Percentiles rank a stretch among this genome's conserved stretches.
Evolutionary conservation across 2,329 filamentous ascomycete species (phyloP).

Genomic region (Penicillium sp.): DNA sequence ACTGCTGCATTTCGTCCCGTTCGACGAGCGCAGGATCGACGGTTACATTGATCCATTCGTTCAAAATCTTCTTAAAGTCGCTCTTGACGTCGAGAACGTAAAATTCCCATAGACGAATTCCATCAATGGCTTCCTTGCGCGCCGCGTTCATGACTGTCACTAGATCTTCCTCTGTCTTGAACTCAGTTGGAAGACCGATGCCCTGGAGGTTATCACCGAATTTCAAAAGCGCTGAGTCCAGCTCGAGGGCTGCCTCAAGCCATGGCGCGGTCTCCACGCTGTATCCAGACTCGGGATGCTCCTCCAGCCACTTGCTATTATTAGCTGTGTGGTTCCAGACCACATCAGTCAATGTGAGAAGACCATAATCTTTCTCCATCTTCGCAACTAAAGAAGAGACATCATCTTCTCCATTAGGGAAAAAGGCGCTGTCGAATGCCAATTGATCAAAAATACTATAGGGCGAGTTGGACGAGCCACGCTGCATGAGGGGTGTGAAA

Average conservation of each 20-base stretch:
- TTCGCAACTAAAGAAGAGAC: constrained; percentile 71
- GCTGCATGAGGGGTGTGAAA: constrained; percentile 88
- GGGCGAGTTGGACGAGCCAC: constrained; percentile 89
- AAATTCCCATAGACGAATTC: constrained; percentile 86
- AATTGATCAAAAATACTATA: constrained; percentile 96
- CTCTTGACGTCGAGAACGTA: constrained; percentile 79
- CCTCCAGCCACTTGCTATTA: constrained; percentile 90
- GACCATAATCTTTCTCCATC: constrained; percentile 78
- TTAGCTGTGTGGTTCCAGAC: constrained; percentile 97
- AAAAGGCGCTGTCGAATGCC: constrained; percentile 75
- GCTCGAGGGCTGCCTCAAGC: constrained; percentile 63
- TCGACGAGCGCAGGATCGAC: constrained; percentile 13
- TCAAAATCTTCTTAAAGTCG: constrained; percentile 65
- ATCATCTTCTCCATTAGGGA: constrained; percentile 81
- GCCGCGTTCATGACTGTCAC: constrained; percentile 78
- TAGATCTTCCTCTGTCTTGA: constrained; percentile 70
- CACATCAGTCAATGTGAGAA: constrained; percentile 89
- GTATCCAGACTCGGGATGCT: constrained; percentile 94
- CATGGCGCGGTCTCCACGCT: constrained; percentile 85
- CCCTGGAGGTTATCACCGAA: constrained; percentile 61
- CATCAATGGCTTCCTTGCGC: constrained; percentile 74
- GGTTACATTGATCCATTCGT: constrained; percentile 62
- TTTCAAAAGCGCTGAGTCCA: constrained; percentile 71
- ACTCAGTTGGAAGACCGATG: constrained; percentile 71
- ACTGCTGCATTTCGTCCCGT: constrained; percentile 42